Conservation (phyloP, 345 rosid species). For the Firmiana major region DNA sequence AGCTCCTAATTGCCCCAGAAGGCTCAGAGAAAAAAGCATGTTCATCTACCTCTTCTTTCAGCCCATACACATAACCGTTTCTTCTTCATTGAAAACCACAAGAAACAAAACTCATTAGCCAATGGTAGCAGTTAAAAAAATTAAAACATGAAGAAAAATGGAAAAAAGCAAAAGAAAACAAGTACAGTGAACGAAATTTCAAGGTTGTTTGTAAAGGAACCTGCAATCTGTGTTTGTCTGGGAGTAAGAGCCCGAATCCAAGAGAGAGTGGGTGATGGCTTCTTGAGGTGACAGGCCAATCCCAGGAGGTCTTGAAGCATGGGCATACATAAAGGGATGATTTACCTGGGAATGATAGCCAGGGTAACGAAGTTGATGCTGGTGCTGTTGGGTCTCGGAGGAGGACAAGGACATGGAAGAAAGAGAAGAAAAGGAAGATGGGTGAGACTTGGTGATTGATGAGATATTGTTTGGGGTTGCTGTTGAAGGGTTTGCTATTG, state of each 20-base stretch:
- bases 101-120: conserved; percentile 4
- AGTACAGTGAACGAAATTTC: neutral
- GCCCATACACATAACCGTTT: conserved; percentile 47
- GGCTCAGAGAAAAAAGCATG: conserved; percentile 73
- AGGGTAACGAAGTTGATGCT: conserved; percentile 26
- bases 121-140: neutral
- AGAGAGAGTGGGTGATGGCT: conserved; percentile 32
- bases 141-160: no score
- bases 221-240: conserved; percentile 45
- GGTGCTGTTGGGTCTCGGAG: conserved; percentile 30
- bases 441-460: conserved; percentile 27
- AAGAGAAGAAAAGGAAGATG: conserved; percentile 31
- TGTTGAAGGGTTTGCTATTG: conserved; percentile 25
- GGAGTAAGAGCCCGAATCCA: conserved; percentile 44
- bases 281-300: conserved; percentile 32
- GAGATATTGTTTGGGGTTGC: conserved; percentile 13
- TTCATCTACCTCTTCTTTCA: conserved; percentile 55
- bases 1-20: conserved; percentile 54
- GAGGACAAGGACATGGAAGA: conserved; percentile 19
- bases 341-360: conserved; percentile 23
- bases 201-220: conserved; percentile 18
- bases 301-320: conserved; percentile 31
- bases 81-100: conserved; percentile 27
- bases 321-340: conserved; percentile 33
- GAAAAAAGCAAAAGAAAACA: neutral